Evolutionary conservation across 202 grass and related monocot species (phyloP).

Genomic region (Digitaria exilis): DNA sequence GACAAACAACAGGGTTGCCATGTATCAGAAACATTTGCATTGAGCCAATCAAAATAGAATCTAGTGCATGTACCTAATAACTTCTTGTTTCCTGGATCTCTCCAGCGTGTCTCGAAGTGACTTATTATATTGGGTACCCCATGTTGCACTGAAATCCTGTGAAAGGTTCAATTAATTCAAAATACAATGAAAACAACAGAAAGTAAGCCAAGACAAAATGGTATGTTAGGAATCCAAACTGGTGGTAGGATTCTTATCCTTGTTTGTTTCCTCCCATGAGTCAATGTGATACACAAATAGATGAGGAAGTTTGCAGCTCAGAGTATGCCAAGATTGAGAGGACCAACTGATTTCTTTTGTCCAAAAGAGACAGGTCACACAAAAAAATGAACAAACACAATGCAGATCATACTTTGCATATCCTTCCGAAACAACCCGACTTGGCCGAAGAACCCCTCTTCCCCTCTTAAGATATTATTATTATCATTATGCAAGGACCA

Average conservation of each 20-base stretch:
- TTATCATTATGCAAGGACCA: too few relatives aligned
- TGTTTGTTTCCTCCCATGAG: background rate
- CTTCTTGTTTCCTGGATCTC: background rate
- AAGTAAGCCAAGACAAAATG: background rate
- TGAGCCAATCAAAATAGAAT: background rate
- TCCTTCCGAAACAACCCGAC: too few relatives aligned
- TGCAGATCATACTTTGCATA: background rate
- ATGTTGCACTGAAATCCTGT: background rate
- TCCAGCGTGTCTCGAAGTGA: background rate
- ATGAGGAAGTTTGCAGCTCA: background rate
- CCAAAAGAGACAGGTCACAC: background rate
- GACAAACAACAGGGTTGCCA: background rate
- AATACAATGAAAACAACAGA: background rate
- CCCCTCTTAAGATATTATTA: too few relatives aligned
- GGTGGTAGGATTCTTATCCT: background rate
- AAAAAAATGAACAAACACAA: background rate
- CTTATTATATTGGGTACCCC: background rate
- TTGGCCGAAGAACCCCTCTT: too few relatives aligned
- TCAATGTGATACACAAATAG: background rate
- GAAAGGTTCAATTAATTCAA: background rate
- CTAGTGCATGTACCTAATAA: background rate
- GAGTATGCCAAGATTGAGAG: background rate
- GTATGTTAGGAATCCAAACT: background rate
- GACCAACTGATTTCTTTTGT: background rate
- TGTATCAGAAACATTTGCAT: background rate